These are phyloP conservation scores for Marchantia paleacea DNA, from an alignment of 225 moss, liverwort and hornwort species.

Conservation along the genomic window DNA sequence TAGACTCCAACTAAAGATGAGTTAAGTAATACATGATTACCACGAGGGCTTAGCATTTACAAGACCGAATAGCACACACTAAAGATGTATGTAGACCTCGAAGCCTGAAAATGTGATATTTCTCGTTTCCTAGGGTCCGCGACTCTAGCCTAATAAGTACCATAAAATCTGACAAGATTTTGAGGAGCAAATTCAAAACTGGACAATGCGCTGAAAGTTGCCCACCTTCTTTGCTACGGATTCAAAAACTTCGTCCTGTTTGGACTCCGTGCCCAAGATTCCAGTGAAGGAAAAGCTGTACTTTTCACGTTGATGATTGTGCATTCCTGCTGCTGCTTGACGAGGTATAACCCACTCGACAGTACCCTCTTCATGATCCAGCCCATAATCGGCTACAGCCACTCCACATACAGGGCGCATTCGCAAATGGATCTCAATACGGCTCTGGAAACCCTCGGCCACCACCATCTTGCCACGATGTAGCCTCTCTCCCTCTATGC, in stretches of 20 bases:
- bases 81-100: too few relatives aligned
- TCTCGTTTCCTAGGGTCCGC: too few relatives aligned
- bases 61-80: too few relatives aligned
- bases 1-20: too few relatives aligned
- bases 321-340: constrained; percentile 26
- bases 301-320: constrained; percentile 37
- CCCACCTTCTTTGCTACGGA: constrained; percentile 34
- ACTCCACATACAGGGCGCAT: constrained; percentile 24
- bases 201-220: too few relatives aligned
- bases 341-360: constrained; percentile 40
- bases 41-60: too few relatives aligned
- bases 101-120: too few relatives aligned
- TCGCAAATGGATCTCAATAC: constrained; percentile 35
- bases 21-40: too few relatives aligned
- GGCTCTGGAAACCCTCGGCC: constrained; percentile 26
- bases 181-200: too few relatives aligned
- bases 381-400: constrained; percentile 23
- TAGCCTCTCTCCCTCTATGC: not conserved
- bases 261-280: constrained; percentile 25
- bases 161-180: too few relatives aligned
- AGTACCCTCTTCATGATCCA: constrained; percentile 26
- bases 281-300: constrained; percentile 39
- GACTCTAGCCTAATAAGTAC: too few relatives aligned
- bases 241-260: constrained; percentile 40
- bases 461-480: constrained; percentile 7